Evolutionary conservation across 257 asterid species (phyloP), one percentile per base, ranked within the genome.

Genomic region (Solanum sejunctum): DNA sequence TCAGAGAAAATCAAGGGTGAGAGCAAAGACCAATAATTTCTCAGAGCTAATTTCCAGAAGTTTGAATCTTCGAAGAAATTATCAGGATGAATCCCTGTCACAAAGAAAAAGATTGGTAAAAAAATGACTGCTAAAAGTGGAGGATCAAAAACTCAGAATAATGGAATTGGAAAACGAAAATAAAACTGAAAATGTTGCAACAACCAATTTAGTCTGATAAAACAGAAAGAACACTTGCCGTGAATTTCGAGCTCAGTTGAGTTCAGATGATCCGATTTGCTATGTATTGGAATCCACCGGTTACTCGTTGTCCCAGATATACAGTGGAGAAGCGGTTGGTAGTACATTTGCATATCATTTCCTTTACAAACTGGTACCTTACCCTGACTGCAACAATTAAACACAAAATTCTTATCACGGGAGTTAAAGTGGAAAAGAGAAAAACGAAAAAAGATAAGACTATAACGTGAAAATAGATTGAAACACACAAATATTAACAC

Each of bases 1-100:
- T 94, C 99, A 57, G 99, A 95, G 88, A 96, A 96, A 86, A 96
- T 95, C 84, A 96, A 89, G 57, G 99, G 99, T 87, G 98, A 94
- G 71, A 97, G 97, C 92, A 95, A 87, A 26, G 99, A 94, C 99
- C 99, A 97, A 92, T 94, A 97, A 85, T 93, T 92, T 86, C 91
- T 90, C 83, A 93, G 88, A 67, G 97, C 86, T 72, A 94, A 89
- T 92, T 91, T 95, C 98, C 96, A 93, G 85, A 91, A 92, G 87
- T 89, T 92, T 84, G 89, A 83, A 85, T 95, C 98, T 85, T 94
- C 95, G 66, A 66, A 89, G 85, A 88, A 97, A 86, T 94, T 98
- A 87, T 93, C 98, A 60, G 92, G 89, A 84, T 84, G 88, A 85
- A 97, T 86, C 89, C 98, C 98, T 97, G 92, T 70, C 63, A 43